Base-by-base conservation (phyloP, 768 basidiomycete species). In the Rhizopogon vesiculosus region DNA sequence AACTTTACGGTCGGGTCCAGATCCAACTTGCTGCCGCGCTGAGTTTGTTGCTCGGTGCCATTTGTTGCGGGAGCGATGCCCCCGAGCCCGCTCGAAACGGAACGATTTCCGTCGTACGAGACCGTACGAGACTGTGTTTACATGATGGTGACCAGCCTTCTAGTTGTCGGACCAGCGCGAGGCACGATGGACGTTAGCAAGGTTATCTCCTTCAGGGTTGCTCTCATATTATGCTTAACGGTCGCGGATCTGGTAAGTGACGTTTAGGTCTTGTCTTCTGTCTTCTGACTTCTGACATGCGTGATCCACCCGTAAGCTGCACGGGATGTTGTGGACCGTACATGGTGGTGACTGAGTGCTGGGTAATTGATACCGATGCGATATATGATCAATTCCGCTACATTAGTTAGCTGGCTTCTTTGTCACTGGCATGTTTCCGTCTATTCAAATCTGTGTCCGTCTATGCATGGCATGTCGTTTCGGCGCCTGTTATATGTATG, bases 141-240 rank as follows among this genome's bases (percentile, higher is more conserved):
- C 35, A 38, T 38, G 35, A 38, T 38, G 35, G 12, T 9, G 8
- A 33, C 31, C 31, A 33, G 31, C 31, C 31, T 33, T 33, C 8
- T 7, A 7, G 9, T 28, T 25, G 28, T 25, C 33, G 43, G n/a
- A 38, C 39, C 16, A 60, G 49, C 55, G 63, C 59, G 55, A 67
- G 54, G 42, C 35, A 25, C 42, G 40, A 53, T 49, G 67, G 45
- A 63, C 56, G 43, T 65, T 65, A 56, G 33, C 10, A 42, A 18
- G 53, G 64, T 62, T 69, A 68, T 61, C 68, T 70, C 61, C 67
- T 65, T 69, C 66, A 66, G 69, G 67, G 67, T 52, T 70, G 60
- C 43, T 54, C 56, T 61, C 60, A 70, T 66, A 38, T 53, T 56
- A 58, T 62, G 46, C 59, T 56, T 50, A 50, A 55, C 39, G 7